Evolutionary conservation across 805 yeast genomes (phyloP), one percentile per base, ranked within the genome.

Genomic region (Sugiyamaella lignohabitans): DNA sequence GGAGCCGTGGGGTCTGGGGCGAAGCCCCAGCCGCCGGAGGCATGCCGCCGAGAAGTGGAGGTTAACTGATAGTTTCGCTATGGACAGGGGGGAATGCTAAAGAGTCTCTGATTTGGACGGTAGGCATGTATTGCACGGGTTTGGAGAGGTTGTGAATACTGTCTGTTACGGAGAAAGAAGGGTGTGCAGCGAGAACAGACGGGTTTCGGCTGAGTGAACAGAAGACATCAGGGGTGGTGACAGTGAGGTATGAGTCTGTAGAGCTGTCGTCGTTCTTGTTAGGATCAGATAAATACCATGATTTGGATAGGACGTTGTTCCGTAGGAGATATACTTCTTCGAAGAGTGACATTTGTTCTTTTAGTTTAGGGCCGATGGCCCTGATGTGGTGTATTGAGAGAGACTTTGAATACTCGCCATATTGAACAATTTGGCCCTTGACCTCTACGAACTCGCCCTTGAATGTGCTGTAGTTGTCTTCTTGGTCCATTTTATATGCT

Each of bases 391-490:
- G 18, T 8, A 35, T 11, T 17, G 38, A 16, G 6, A 10, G 21
- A 27, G 30, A 6, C 11, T 27, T 27, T 27, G 30, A 27, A 27
- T 27, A 27, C n/a, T n/a, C n/a, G 14, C 32, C 32, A 27, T 27
- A 27, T 14, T 27, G 8, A 16, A 14, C 19, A 3, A 50, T 38
- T 34, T 30, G 35, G 17, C 53, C 53, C 5, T 43, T 36, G 19
- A 50, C 39, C 29, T 50, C 51, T 22, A 49, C 24, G 22, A 47
- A 40, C 21, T 32, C 16, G 19, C 37, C 32, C 37, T 42, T 22
- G 23, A 3, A 43, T 20, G 14, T 38, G 18, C 11, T 14, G 8
- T 17, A 17, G 30, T 5, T 10, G 6, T 38, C 41, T 11, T 20
- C 10, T 10, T 20, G 29, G 5, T 11, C 23, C 18, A 18, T n/a